Base-by-base conservation (phyloP, 306 rosid species). In the Myrica gale region DNA sequence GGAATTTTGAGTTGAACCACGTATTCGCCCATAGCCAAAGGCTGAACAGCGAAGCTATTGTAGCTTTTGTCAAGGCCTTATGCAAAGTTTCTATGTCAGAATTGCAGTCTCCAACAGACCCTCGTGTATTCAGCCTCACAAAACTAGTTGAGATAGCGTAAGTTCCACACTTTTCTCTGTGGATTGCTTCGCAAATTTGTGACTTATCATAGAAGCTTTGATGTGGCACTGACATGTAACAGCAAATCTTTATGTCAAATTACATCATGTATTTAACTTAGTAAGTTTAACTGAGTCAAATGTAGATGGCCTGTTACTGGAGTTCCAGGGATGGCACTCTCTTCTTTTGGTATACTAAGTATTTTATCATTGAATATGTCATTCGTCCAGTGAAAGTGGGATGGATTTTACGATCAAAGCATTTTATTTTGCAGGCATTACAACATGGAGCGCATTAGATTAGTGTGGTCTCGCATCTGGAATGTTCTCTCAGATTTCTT, bases 381-480 rank as follows among this genome's bases (percentile, higher is more conserved):
- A 13, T 10, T 17, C 51, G 37, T 45, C 61, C 16, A 15, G 71
- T 66, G 54, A 74, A 13, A 7, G 12, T 41, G 60, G 68, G 53
- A 73, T 43, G 62, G 46, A 43, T 69, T 20, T 81, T 62, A 58
- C 51, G 79, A 84, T 43, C 68, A 32, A 56, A 65, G 51, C 68
- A 69, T 32, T 32, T 81, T 84, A 0, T 54, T 85, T 83, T 88
- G 88, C 96, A 96, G 99, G 93, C 99, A 96, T 83, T 96, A 96
- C 81, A 96, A 96, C 84, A 96, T 96, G 99, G 88, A 89, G 85
- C 99, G 98, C 74, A 96, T 96, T 87, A 88, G 99, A 88, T 82
- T 96, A 81, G 97, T 96, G 55, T 96, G 99, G 99, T 90, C 98
- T 78, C 98, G 98, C 76, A 96, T 96, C 75, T 96, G 99, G 99